These are phyloP conservation scores for Elsinoe fawcettii DNA, from an alignment of 2,329 filamentous ascomycete species.

Conservation along the genomic window DNA sequence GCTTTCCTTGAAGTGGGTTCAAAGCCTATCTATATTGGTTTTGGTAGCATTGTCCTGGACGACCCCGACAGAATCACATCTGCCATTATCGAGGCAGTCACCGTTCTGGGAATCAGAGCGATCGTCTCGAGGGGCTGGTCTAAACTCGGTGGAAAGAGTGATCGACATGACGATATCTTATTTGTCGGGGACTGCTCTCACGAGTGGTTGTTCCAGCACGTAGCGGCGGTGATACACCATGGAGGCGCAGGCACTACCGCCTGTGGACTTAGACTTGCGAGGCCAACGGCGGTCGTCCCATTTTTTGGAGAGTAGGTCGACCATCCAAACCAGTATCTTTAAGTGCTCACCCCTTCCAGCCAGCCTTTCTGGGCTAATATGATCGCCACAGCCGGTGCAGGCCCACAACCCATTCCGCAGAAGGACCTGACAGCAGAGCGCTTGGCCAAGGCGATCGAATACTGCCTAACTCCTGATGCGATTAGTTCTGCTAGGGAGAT, in stretches of 20 bases:
- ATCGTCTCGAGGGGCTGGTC: conserved; percentile 34
- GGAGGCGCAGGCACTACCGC: conserved; percentile 34
- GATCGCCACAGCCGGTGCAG: conserved; percentile 36
- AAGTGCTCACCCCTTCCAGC: conserved; percentile 23
- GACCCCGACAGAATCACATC: conserved; percentile 16
- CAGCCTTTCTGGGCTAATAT: conserved; percentile 41
- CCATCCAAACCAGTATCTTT: neutral
- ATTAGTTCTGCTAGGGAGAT: too few relatives aligned
- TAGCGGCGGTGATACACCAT: conserved; percentile 32
- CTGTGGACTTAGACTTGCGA: conserved; percentile 29
- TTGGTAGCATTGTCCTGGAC: conserved; percentile 3
- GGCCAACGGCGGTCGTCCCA: conserved; percentile 34
- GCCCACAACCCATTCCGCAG: too few relatives aligned
- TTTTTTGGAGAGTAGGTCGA: conserved; percentile 32
- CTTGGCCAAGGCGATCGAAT: too few relatives aligned
- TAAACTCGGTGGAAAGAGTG: conserved; percentile 27
- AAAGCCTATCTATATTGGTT: too few relatives aligned
- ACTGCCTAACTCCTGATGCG: too few relatives aligned
- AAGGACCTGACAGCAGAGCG: too few relatives aligned
- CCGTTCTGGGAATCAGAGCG: conserved; percentile 29
- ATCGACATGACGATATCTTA: conserved; percentile 28
- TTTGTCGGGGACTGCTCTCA: conserved; percentile 27
- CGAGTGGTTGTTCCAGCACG: conserved; percentile 31
- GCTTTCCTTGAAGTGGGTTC: too few relatives aligned
- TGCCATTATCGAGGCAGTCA: conserved; percentile 31